These are phyloP conservation scores for Articulospora tetracladia DNA, from an alignment of 495 filamentous ascomycete genomes.

Conservation along the genomic window DNA sequence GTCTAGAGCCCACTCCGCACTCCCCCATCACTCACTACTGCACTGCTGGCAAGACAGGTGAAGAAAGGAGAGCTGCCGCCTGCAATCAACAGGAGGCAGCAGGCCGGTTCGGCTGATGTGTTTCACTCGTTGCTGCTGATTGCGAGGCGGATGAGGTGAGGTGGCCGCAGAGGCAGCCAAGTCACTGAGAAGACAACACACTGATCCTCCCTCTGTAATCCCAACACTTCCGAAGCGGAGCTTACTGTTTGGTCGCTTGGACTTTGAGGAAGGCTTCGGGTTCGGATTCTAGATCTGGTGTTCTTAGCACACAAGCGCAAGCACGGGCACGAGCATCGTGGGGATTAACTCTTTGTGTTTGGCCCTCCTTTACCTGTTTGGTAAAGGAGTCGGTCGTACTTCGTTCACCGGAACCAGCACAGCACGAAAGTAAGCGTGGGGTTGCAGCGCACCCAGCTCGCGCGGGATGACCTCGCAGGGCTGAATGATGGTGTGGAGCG, in stretches of 20 bases:
- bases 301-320: background rate
- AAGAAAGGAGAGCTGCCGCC: no score
- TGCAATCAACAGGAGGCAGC: background rate
- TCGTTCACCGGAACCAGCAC: background rate
- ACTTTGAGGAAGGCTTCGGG: background rate
- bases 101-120: background rate
- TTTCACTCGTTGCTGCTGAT: background rate
- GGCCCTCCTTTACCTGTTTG: background rate
- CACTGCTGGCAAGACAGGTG: no score
- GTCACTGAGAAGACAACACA: no score
- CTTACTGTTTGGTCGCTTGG: no score
- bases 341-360: no score
- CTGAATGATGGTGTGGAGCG: background rate
- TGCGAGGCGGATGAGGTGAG: background rate
- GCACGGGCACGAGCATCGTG: background rate
- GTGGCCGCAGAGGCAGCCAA: background rate
- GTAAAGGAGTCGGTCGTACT: background rate
- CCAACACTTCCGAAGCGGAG: no score
- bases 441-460: background rate
- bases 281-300: background rate
- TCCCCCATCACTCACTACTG: no score
- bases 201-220: no score
- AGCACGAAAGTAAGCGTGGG: background rate
- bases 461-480: background rate
- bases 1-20: no score